Base-by-base conservation (phyloP, 1,139 yeast species). In the Kurtzmaniella natalensis region DNA sequence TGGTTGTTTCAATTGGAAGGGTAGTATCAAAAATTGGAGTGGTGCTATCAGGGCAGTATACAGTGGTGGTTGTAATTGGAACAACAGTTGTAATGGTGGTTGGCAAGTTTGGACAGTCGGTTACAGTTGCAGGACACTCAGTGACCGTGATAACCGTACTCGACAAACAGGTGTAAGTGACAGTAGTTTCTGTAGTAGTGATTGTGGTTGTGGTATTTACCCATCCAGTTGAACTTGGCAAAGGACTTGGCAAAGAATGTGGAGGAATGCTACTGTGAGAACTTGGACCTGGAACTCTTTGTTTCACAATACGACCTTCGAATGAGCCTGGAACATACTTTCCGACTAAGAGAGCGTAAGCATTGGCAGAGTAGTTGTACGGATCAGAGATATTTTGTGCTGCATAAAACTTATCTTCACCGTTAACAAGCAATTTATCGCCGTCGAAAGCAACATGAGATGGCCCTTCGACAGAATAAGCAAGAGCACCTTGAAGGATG, bases 11-110 rank as follows among this genome's bases (percentile, higher is more conserved):
- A 10, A 4, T n/a, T n/a, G 37, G 31, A 17, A 26, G 23, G 25
- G 29, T 18, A 9, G 34, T 15, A 14, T 18, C 16, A 11, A 32
- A n/a, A 20, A 7, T 19, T 35, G 37, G 35, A 15, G 53, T 43
- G 40, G 72, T 64, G 33, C 71, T 47, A 39, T 50, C 60, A 53
- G 72, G 72, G 49, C 72, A 66, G 67, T 62, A 67, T 44, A 72
- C 66, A 56, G 69, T 62, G 61, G 48, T 65, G 60, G 61, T 70
- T 46, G 72, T 65, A 44, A 63, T 65, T 28, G 35, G 36, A 22
- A 28, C 21, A 19, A 32, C 33, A 23, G 34, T 31, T 11, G 40
- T 40, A 19, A 36, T 30, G 8, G 37, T 34, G 2, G 31, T 28
- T 37, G 29, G 29, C 31, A 39, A 42, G 43, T 60, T 64, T 57